Evolutionary conservation across 495 filamentous ascomycete species (phyloP).

Genomic region (Hyaloscypha finlandica): DNA sequence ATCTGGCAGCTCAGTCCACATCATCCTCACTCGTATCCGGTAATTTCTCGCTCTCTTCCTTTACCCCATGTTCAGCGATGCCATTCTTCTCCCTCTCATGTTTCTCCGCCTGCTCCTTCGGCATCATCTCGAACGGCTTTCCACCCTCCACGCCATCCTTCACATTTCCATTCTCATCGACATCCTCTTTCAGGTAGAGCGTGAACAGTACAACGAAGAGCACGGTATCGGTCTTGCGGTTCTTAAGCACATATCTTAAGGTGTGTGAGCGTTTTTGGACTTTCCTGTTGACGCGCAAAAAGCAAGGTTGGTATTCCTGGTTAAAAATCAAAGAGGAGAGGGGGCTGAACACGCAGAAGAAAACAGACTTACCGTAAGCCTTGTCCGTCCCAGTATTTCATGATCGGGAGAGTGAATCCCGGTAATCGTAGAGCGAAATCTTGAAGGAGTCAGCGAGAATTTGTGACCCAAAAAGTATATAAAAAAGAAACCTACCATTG

Average conservation of each 20-base stretch:
- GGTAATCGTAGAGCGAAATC: conserved; percentile 81
- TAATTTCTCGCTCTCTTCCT: conserved; percentile 11
- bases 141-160: conserved; percentile 42
- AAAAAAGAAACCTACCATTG: conserved; percentile 48
- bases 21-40: conserved; percentile 28
- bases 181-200: conserved; percentile 63
- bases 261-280: conserved; percentile 57
- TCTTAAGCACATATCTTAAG: conserved; percentile 85
- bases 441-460: conserved; percentile 25
- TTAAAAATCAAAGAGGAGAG: conserved; percentile 17
- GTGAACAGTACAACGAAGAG: conserved; percentile 82
- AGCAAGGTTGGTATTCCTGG: conserved; percentile 16
- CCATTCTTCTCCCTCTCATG: conserved; percentile 24
- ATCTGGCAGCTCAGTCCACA: conserved; percentile 24
- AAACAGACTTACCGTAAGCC: conserved; percentile 40
- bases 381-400: conserved; percentile 82
- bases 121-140: conserved; percentile 23
- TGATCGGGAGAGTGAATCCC: conserved; percentile 72
- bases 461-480: background rate
- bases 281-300: conserved; percentile 20
- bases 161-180: conserved; percentile 58
- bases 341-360: conserved; percentile 6
- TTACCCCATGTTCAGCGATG: conserved; percentile 9
- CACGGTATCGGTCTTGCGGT: conserved; percentile 64
- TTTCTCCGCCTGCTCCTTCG: conserved; percentile 12